Evolutionary conservation across 345 rosid genomes (phyloP).

Genomic region (Anacardium occidentale): DNA sequence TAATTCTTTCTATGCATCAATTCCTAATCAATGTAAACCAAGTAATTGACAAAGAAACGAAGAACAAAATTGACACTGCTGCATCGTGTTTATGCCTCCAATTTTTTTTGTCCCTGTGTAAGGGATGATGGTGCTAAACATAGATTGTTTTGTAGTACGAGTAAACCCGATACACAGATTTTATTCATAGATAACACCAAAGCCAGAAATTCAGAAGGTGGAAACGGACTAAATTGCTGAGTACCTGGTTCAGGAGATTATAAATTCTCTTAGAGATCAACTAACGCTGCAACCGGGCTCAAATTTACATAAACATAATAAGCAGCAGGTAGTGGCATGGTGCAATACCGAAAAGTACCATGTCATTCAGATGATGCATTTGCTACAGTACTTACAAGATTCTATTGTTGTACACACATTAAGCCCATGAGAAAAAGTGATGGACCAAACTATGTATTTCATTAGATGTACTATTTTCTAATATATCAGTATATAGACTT

Average conservation of each 20-base stretch:
- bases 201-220: background rate
- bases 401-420: constrained; percentile 48
- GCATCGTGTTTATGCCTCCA: no score
- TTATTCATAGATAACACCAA: background rate
- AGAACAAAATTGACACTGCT: no score
- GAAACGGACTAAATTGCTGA: background rate
- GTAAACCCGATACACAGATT: no score
- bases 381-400: constrained; percentile 26
- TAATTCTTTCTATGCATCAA: no score
- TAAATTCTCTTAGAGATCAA: constrained; percentile 1
- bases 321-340: background rate
- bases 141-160: no score
- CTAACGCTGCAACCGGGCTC: constrained; percentile 1
- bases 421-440: constrained; percentile 74
- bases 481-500: constrained; percentile 32
- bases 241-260: background rate
- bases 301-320: constrained; percentile 12
- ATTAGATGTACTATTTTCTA: constrained; percentile 35
- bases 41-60: no score
- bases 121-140: no score
- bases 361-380: constrained; percentile 22
- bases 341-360: constrained; percentile 3
- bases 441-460: constrained; percentile 64
- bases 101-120: no score
- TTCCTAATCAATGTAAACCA: no score